Conservation (phyloP, 371 early-diverging fungal genomes). For the Mycotypha africana region DNA sequence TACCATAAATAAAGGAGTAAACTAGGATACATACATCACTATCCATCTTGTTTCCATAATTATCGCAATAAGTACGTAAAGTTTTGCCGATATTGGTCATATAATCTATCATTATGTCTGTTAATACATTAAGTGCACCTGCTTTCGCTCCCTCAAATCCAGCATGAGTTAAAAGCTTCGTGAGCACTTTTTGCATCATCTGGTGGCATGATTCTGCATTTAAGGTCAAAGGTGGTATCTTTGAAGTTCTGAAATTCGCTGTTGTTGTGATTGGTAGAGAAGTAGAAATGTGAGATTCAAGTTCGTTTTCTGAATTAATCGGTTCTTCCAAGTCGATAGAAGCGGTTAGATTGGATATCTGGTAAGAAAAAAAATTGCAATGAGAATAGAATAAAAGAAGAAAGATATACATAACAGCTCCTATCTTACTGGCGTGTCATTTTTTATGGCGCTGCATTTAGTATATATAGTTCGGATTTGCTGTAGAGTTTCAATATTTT, state of each 20-base stretch:
- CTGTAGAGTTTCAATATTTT: slow-evolving; percentile 56
- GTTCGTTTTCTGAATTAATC: no score
- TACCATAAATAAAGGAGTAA: background rate
- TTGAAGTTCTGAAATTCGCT: no score
- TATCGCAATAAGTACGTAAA: slow-evolving; percentile 73
- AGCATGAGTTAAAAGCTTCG: slow-evolving; percentile 73
- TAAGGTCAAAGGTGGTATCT: slow-evolving; percentile 54
- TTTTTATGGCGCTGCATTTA: slow-evolving; percentile 67
- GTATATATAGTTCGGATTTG: slow-evolving; percentile 67
- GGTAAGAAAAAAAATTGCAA: background rate
- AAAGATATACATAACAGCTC: background rate
- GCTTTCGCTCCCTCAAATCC: slow-evolving; percentile 81
- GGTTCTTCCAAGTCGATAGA: slow-evolving; percentile 15
- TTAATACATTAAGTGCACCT: slow-evolving; percentile 66
- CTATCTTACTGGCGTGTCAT: slow-evolving; percentile 43
- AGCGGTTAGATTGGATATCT: slow-evolving; percentile 28
- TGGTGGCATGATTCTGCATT: slow-evolving; percentile 53
- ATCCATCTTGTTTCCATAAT: slow-evolving; percentile 66
- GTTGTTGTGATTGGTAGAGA: background rate
- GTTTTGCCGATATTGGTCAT: slow-evolving; percentile 80
- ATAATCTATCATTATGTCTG: slow-evolving; percentile 74
- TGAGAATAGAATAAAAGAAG: background rate
- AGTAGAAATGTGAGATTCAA: no score
- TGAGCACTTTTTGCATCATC: slow-evolving; percentile 56
- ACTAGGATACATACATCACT: slow-evolving; percentile 54